A percentile compares a stretch with the other conserved stretches of the same genome.
phyloP scores from a whole-genome alignment of 2,329 filamentous ascomycete species.

The Beauveria sp. region DNA sequence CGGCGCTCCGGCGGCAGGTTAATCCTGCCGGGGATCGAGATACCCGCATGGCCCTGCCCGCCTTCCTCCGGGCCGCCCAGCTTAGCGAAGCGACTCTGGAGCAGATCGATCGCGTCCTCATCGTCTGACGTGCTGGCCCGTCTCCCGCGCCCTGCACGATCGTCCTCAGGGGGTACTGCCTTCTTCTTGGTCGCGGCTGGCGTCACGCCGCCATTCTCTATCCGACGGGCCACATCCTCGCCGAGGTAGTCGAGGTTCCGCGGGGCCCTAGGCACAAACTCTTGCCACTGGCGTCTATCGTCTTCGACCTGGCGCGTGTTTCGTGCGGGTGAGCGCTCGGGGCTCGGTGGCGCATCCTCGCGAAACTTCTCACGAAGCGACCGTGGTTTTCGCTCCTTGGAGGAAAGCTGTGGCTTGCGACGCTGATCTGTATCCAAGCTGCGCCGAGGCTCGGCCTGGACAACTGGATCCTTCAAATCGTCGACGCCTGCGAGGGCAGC shows the following conservation, averaged over 20 bases:
- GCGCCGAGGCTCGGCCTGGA: conserved; percentile 12
- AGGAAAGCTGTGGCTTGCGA: neutral
- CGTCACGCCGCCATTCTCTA: conserved; percentile 20
- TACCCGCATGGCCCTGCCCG: conserved; percentile 23
- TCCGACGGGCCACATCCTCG: conserved; percentile 24
- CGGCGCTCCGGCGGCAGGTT: conserved; percentile 42
- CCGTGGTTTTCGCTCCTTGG: conserved; percentile 6
- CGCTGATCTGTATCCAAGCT: conserved; percentile 20
- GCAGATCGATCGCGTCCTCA: conserved; percentile 34
- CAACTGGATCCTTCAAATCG: neutral
- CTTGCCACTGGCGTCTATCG: conserved; percentile 30
- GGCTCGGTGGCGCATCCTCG: conserved; percentile 18
- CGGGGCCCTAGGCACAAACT: conserved; percentile 34
- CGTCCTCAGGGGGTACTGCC: neutral
- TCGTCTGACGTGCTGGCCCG: conserved; percentile 5
- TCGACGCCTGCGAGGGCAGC: neutral
- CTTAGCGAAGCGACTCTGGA: conserved; percentile 37
- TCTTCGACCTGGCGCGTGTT: conserved; percentile 15
- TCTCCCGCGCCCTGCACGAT: neutral
- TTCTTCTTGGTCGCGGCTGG: conserved; percentile 14
- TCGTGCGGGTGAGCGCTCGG: neutral
- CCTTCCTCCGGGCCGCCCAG: conserved; percentile 33
- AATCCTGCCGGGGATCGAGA: conserved; percentile 34
- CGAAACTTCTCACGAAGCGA: conserved; percentile 29
- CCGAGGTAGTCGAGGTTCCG: conserved; percentile 30